Evolutionary conservation across 257 asterid genomes (phyloP), one percentile per base, ranked within the genome.

Genomic region (Solanum rostratum): DNA sequence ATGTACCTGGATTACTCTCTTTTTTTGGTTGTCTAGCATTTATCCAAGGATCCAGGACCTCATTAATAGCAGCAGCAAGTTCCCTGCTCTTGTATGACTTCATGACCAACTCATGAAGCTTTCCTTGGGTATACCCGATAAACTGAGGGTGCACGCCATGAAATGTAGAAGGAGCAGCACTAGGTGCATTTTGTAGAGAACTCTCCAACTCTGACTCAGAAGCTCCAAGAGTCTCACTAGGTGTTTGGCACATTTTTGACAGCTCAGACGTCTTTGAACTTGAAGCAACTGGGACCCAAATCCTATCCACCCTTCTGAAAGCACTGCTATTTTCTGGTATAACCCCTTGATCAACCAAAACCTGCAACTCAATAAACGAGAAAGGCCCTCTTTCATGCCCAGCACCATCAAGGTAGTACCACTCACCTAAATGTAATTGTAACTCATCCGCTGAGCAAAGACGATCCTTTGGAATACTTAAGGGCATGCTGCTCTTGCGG

Each of bases 31-130:
- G 97, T 54, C 97, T 92, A 55, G 94, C 94, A 93, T 88, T 94
- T 83, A 97, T 92, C 99, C 99, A 97, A 62, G 99, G 99, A 93
- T 97, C 97, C 82, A 97, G 92, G 86, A 94, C 95, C 91, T 97
- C 98, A 89, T 97, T 97, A 86, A 97, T 95, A 69, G 98, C 99
- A 82, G 99, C 98, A 90, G 97, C 97, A 82, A 97, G 92, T 92
- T 97, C 99, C 85, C 99, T 91, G 85, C 99, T 92, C 92, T 94
- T 95, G 93, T 95, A 95, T 49, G 99, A 92, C 87, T 95, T 97
- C 99, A 97, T 97, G 66, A 97, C 97, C 89, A 97, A 91, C 87
- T 97, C 98, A 85, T 97, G 99, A 89, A 97, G 97, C 90, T 93
- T 97, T 86, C 97, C 99, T 69, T 96, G 94, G 81, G 98, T 93